Evolutionary conservation across 164 flowering plant genomes (phyloP), one percentile per base, ranked within the genome.

Genomic region (Magnolia kwangsiensis): DNA sequence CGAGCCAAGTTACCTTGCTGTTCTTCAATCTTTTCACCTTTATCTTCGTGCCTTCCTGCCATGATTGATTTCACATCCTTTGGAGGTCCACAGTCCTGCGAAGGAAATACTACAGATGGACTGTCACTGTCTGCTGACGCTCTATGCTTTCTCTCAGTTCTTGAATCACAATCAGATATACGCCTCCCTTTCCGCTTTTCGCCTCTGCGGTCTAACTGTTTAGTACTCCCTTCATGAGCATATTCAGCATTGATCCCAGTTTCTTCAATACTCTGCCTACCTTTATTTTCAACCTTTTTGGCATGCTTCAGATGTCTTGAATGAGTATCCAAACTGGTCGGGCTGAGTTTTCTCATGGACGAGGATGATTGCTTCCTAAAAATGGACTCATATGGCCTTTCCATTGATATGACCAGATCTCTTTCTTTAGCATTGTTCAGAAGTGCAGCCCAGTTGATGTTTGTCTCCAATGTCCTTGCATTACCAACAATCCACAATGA

Each of bases 401-500:
- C 84, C 24, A 83, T 77, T 21, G 91, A 76, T 63, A 90, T 71
- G 49, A 92, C 80, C 83, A 92, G 75, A 76, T 87, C 84, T 81
- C 99, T 92, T 69, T 87, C 81, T 69, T 78, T 82, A 21, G 98
- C 99, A 88, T 95, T 91, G 82, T 81, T 84, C 20, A 95, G 61
- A 49, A 95, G 86, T 75, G 99, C 92, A 78, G 86, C 90, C 99
- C 99, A 95, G 83, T 84, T 87, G 66, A 67, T 72, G 74, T 93
- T 89, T 16, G 80, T 85, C 68, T 81, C 82, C 81, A 95, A 86
- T 9, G 99, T 93, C 80, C 82, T 86, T 72, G 91, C 85, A 82
- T 89, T 90, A 70, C 99, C 99, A 79, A 94, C 78, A 76, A 94
- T 87, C 99, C 99, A 96, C 63, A 96, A 81, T 19, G 98, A 92